Conservation (phyloP, 345 rosid species). For the Gynandropsis gynandra region DNA sequence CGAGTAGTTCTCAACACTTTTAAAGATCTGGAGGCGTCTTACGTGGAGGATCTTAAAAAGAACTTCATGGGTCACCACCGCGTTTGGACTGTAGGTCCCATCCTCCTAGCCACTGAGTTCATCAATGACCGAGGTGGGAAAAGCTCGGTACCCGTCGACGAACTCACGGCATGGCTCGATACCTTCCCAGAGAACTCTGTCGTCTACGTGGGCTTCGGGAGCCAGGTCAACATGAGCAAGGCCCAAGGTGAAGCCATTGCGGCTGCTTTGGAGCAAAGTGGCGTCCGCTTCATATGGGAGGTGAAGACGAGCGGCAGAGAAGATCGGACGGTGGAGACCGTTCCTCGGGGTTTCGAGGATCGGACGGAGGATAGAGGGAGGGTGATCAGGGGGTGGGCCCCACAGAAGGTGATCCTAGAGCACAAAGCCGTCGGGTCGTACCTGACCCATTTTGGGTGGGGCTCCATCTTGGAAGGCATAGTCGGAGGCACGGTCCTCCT, state of each 20-base stretch:
- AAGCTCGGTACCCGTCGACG: not conserved
- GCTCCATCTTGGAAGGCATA: conserved; percentile 3
- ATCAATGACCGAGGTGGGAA: not conserved
- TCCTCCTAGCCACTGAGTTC: not conserved
- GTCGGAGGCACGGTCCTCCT: conserved; percentile 1
- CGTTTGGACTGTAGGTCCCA: conserved; percentile 19
- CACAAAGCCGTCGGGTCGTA: conserved; percentile 13
- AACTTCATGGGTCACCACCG: conserved; percentile 6
- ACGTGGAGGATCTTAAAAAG: not conserved
- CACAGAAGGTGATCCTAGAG: conserved; percentile 13
- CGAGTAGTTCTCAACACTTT: conserved; percentile 7
- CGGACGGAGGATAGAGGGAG: not conserved
- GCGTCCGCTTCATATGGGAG: conserved; percentile 10
- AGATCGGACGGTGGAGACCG: not conserved
- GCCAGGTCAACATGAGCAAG: conserved; percentile 7
- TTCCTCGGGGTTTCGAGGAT: not conserved
- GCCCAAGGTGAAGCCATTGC: not conserved
- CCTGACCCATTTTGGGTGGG: conserved; percentile 13
- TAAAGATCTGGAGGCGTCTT: not conserved
- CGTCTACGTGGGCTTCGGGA: conserved; percentile 19
- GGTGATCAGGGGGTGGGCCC: conserved; percentile 16
- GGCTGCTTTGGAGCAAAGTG: conserved; percentile 11
- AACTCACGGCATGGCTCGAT: conserved; percentile 14
- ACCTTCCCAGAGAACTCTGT: conserved; percentile 10
- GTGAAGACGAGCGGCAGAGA: not conserved